phyloP scores from a whole-genome alignment of 345 rosid species.

The Sapria himalayana region DNA sequence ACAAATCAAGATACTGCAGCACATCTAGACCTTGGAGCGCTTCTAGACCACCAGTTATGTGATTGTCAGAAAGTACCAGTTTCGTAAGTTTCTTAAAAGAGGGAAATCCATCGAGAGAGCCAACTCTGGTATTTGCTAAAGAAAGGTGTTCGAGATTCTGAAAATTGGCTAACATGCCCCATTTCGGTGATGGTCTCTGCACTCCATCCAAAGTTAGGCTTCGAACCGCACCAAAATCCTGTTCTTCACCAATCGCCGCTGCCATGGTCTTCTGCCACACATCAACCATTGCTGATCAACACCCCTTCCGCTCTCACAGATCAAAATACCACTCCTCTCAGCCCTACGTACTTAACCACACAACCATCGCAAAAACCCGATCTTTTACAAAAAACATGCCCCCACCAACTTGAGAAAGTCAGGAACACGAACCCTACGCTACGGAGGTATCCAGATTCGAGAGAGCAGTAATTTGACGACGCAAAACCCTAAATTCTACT shows the following conservation, averaged over 20 bases:
- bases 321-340: neutral
- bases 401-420: too few relatives aligned
- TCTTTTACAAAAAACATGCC: too few relatives aligned
- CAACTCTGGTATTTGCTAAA: conserved; percentile 39
- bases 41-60: conserved; percentile 50
- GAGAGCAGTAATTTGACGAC: too few relatives aligned
- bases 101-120: conserved; percentile 55
- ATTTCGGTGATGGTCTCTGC: conserved; percentile 38
- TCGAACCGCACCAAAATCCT: conserved; percentile 21
- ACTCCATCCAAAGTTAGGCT: conserved; percentile 46
- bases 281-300: conserved; percentile 33
- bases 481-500: too few relatives aligned
- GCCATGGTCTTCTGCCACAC: conserved; percentile 67
- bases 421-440: too few relatives aligned
- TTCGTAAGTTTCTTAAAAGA: conserved; percentile 33
- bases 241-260: conserved; percentile 39
- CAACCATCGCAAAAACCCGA: too few relatives aligned
- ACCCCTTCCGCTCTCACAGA: neutral
- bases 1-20: conserved; percentile 48
- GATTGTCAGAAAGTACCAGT: conserved; percentile 44
- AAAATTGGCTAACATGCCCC: conserved; percentile 29
- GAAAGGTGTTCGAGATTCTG: conserved; percentile 50
- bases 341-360: too few relatives aligned
- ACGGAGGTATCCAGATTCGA: too few relatives aligned
- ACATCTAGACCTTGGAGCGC: conserved; percentile 39